Conservation (phyloP, 768 basidiomycete genomes). For the Termitomyces titanicus region DNA sequence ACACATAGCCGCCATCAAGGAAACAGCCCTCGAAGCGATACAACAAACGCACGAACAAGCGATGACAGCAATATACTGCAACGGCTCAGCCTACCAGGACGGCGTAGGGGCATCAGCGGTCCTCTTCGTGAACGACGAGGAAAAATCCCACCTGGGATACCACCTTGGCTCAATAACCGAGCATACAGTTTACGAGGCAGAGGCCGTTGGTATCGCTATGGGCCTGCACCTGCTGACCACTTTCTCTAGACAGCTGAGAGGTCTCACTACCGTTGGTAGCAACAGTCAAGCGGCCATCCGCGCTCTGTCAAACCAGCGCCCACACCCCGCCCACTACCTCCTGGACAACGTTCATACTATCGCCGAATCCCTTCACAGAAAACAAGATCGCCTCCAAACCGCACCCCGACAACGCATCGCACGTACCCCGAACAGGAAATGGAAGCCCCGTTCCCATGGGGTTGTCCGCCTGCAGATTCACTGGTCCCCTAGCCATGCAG, state of each 20-base stretch:
- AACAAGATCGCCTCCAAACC: not conserved
- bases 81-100: constrained; percentile 8
- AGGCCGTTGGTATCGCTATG: not conserved
- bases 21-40: not conserved
- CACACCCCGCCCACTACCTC: constrained; percentile 7
- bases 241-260: not conserved
- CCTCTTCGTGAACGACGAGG: not conserved
- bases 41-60: not conserved
- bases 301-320: constrained; percentile 3
- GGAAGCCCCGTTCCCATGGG: not conserved
- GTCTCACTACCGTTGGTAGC: not conserved
- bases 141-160: not conserved
- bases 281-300: constrained; percentile 4
- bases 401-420: too few relatives aligned
- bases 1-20: not conserved
- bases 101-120: constrained; percentile 6
- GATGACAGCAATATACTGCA: not conserved
- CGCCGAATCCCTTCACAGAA: not conserved
- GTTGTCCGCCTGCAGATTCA: not conserved
- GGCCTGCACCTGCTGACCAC: not conserved
- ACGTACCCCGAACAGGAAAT: too few relatives aligned
- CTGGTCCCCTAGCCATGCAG: not conserved
- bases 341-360: constrained; percentile 1
- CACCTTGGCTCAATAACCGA: not conserved
- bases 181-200: constrained; percentile 5